Evolutionary conservation across 225 moss, liverwort and hornwort genomes (phyloP).

Genomic region (Antitrichia curtipendula): DNA sequence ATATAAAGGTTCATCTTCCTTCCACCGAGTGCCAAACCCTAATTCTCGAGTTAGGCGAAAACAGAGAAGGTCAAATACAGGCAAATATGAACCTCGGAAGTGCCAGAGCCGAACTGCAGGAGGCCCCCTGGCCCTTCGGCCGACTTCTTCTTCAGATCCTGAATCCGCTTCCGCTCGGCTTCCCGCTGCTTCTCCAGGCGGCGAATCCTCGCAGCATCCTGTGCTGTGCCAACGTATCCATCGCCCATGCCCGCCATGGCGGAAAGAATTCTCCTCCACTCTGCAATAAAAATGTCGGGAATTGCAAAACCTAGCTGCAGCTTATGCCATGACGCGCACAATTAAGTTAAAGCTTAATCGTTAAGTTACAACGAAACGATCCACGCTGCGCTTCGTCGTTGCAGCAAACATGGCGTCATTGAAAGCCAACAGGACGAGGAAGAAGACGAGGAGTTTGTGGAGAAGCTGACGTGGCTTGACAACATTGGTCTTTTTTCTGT

Average conservation of each 20-base stretch:
- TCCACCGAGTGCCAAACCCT: neutral
- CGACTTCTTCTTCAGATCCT: slow-evolving; percentile 71
- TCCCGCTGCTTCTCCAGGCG: slow-evolving; percentile 76
- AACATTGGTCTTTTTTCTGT: neutral
- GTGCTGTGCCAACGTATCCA: slow-evolving; percentile 78
- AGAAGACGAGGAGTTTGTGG: neutral
- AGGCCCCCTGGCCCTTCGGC: slow-evolving; percentile 66
- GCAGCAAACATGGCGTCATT: neutral
- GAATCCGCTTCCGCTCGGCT: slow-evolving; percentile 64
- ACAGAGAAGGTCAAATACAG: neutral
- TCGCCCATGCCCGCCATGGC: slow-evolving; percentile 84
- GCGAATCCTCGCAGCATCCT: slow-evolving; percentile 69
- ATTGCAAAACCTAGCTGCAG: neutral
- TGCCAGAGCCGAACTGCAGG: slow-evolving; percentile 74
- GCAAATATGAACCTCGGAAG: slow-evolving; percentile 36
- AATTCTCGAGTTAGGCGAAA: neutral
- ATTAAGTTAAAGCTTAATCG: neutral
- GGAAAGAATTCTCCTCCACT: neutral
- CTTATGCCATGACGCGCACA: neutral
- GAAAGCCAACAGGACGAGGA: too few relatives aligned
- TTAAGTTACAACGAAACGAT: neutral
- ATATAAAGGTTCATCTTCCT: neutral
- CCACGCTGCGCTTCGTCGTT: neutral
- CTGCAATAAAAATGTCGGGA: neutral
- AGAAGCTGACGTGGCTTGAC: neutral